phyloP scores from a whole-genome alignment of 345 rosid species.

The Tarenaya hassleriana region DNA sequence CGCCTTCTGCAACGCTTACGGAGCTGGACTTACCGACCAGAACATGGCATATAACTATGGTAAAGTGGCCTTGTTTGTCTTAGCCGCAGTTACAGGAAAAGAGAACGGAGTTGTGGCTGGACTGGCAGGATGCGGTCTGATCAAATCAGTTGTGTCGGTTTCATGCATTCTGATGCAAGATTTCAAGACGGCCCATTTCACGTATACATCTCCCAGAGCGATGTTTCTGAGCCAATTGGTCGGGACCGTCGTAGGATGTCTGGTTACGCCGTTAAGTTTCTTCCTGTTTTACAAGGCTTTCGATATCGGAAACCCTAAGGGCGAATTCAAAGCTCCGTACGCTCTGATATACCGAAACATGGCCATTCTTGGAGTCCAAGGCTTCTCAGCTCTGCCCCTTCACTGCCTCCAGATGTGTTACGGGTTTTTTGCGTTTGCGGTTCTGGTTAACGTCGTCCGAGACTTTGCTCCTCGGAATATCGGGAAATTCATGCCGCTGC shows the following conservation, averaged over 20 bases:
- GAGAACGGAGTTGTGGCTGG: slow-evolving; percentile 78
- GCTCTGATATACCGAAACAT: slow-evolving; percentile 77
- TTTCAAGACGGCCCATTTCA: slow-evolving; percentile 81
- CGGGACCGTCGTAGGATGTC: slow-evolving; percentile 71
- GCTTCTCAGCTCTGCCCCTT: slow-evolving; percentile 35
- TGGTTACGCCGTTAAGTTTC: slow-evolving; percentile 72
- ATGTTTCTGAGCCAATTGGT: slow-evolving; percentile 81
- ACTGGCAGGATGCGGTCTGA: slow-evolving; percentile 81
- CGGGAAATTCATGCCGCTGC: slow-evolving; percentile 83
- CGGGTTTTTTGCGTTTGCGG: slow-evolving; percentile 75
- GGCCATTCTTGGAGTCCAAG: slow-evolving; percentile 38
- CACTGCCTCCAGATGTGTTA: slow-evolving; percentile 39
- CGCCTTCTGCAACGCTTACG: slow-evolving; percentile 90
- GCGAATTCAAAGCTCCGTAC: slow-evolving; percentile 84
- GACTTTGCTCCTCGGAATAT: slow-evolving; percentile 53
- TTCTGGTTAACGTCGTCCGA: slow-evolving; percentile 51
- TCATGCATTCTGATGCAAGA: slow-evolving; percentile 94
- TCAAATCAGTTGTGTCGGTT: slow-evolving; percentile 82
- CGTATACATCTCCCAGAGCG: slow-evolving; percentile 75
- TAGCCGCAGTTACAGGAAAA: slow-evolving; percentile 73
- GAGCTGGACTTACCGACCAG: slow-evolving; percentile 90
- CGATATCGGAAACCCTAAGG: slow-evolving; percentile 82
- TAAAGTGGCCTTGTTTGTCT: slow-evolving; percentile 73
- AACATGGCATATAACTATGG: slow-evolving; percentile 99
- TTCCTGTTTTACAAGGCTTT: slow-evolving; percentile 86